These are phyloP conservation scores for Zygosaccharomyces bisporus DNA, from an alignment of 805 yeast species.

Conservation along the genomic window DNA sequence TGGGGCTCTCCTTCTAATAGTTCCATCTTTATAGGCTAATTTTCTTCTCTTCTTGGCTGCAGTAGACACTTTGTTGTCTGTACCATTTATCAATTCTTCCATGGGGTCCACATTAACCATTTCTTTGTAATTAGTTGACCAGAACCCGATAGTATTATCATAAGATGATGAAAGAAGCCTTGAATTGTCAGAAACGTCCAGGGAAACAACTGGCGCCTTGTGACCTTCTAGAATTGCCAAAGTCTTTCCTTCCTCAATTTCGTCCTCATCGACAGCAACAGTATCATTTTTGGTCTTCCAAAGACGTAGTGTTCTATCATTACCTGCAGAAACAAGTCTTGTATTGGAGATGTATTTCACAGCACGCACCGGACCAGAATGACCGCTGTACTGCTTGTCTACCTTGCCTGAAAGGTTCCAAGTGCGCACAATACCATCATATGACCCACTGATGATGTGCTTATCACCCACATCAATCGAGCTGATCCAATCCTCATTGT, in stretches of 20 bases:
- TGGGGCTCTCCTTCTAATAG: conserved; percentile 78
- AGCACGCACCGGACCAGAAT: conserved; percentile 78
- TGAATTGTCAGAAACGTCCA: conserved; percentile 57
- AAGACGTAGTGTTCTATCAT: conserved; percentile 81
- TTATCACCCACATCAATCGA: conserved; percentile 44
- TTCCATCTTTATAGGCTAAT: conserved; percentile 70
- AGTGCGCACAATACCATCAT: conserved; percentile 90
- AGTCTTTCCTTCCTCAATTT: conserved; percentile 64
- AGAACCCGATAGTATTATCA: conserved; percentile 74
- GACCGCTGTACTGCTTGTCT: conserved; percentile 79
- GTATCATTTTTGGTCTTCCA: conserved; percentile 66
- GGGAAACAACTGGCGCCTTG: conserved; percentile 74
- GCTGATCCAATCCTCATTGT: conserved; percentile 95
- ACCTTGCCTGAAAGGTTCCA: conserved; percentile 81
- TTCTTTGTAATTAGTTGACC: conserved; percentile 86
- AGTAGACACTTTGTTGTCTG: conserved; percentile 51
- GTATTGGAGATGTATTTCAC: conserved; percentile 76
- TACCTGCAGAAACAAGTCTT: conserved; percentile 78
- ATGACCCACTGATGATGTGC: conserved; percentile 79
- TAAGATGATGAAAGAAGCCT: conserved; percentile 80
- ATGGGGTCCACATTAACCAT: conserved; percentile 61
- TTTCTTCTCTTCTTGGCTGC: conserved; percentile 87
- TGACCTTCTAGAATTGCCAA: conserved; percentile 88
- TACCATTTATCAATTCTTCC: conserved; percentile 41
- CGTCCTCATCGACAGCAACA: conserved; percentile 39